These are phyloP conservation scores for Nannochloropsis gaditana DNA, from an alignment of 108 stramenopile genomes.

Conservation along the genomic window DNA sequence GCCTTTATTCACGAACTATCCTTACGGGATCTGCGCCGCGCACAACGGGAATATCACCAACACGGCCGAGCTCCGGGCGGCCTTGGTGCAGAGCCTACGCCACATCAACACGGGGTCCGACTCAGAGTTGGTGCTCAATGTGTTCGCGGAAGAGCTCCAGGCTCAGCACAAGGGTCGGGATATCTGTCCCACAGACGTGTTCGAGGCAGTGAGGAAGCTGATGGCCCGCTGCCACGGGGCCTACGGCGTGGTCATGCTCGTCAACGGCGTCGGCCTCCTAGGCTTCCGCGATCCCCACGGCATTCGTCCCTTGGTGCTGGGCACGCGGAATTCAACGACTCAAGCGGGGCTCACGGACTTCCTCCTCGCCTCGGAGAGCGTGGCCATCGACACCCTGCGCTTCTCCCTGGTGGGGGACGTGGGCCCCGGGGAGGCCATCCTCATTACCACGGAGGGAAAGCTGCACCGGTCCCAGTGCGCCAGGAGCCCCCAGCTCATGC, in stretches of 20 bases:
- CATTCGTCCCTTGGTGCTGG: conserved; percentile 74
- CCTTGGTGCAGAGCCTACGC: conserved; percentile 50
- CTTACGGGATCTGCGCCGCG: conserved; percentile 90
- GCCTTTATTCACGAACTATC: conserved; percentile 96
- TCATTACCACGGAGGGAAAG: conserved; percentile 62
- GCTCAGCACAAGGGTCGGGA: conserved; percentile 36
- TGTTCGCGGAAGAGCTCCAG: conserved; percentile 82
- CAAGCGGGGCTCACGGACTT: conserved; percentile 60
- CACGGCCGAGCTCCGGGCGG: conserved; percentile 54
- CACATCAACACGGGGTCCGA: conserved; percentile 97
- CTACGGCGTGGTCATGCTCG: conserved; percentile 83
- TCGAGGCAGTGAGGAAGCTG: conserved; percentile 57
- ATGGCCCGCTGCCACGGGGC: conserved; percentile 81
- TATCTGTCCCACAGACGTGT: conserved; percentile 49
- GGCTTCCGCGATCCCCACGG: conserved; percentile 94
- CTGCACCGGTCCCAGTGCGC: conserved; percentile 41
- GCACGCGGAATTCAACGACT: conserved; percentile 15
- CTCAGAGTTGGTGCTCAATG: conserved; percentile 87
- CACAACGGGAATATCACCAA: conserved; percentile 99
- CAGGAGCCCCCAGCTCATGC: conserved; percentile 53
- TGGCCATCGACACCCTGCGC: conserved; percentile 93
- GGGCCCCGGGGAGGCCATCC: conserved; percentile 85
- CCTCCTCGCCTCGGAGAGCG: conserved; percentile 85
- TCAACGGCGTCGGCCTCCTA: conserved; percentile 88
- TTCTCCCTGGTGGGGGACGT: conserved; percentile 85